Base-by-base conservation (phyloP, 495 filamentous ascomycete species). In the Xylaria intraflava region DNA sequence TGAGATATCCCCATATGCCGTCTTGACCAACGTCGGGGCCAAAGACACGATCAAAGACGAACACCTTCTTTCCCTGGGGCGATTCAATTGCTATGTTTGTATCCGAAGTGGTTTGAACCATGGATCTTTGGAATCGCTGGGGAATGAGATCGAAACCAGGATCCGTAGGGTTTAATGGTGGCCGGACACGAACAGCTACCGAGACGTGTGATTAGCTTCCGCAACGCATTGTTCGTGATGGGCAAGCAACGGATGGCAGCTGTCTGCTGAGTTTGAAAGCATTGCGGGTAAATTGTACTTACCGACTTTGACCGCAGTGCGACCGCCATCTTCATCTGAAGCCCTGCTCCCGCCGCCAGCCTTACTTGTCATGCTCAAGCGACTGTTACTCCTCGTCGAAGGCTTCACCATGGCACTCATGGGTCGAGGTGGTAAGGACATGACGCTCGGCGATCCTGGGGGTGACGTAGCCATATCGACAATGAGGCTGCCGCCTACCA, bases 261-360 rank as follows among this genome's bases (percentile, higher is more conserved):
- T 7, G 27, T n/a, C 1, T 26, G 6, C 8, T 17, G 31, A n/a
- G 23, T 38, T 6, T 17, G 23, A 9, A 26, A 19, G 1, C 9
- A 7, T 30, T 29, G 6, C 14, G 31, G 11, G 12, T 16, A 30
- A 23, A 20, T 12, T 40, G 48, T 62, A 90, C 93, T 65, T 80
- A 98, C 93, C 93, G 69, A 98, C 93, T 95, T 90, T 96, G 67
- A 98, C 93, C n/a, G 93, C 88, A 27, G 93, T 96, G 70, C 86
- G 92, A 38, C 64, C 64, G 38, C 80, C 79, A 77, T 96, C 93
- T 61, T 98, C 93, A 65, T 96, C 93, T 2, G 91, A 95, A 24
- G 86, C 86, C 64, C 92, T 81, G 70, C 89, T 96, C 53, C 87
- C 85, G 62, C 81, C 84, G 43, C 85, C 87, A 35, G 78, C 77